Evolutionary conservation across 768 basidiomycete genomes (phyloP), one percentile per base, ranked within the genome.

Genomic region (Lentinula lateritia): DNA sequence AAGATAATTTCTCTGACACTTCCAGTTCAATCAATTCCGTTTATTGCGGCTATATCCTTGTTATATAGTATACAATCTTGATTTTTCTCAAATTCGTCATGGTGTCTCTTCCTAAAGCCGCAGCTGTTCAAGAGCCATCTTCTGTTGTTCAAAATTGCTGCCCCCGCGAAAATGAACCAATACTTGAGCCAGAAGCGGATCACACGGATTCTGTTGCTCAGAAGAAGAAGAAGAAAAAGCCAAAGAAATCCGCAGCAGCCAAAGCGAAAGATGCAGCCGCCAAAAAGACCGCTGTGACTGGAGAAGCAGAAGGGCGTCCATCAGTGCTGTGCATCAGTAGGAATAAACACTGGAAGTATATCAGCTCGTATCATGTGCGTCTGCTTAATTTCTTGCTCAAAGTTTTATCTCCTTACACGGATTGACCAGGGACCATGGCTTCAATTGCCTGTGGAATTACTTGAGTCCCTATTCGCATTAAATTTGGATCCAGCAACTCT

Each of bases 301-400:
- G 65, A 32, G 75, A 78, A 36, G 73, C 74, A 34, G 81, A 82
- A 34, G 75, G 76, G 39, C 82, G 83, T 50, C 84, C 84, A 15
- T 80, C 87, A 0, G 84, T 89, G 39, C 81, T 95, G 3, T 91
- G 89, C 71, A 95, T 95, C 67, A 92, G 89, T 75, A 83, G 93
- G 66, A 94, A 95, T 77, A 95, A 95, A 72, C 93, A 95, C 68
- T 94, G 93, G 93, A 85, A 87, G 34, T 94, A 93, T 68, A 94
- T 95, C 74, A 92, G 90, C 74, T 92, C 92, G 23, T 93, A 91
- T 71, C 91, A 93, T 72, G 92, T 92, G 75, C 62, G 88, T 85
- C 52, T 61, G 50, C 4, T 50, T 41, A 45, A 34, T 42, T 50
- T 20, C 39, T 35, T 35, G n/a, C 34, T 32, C 50, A 61, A 13